Evolutionary conservation across 2,329 filamentous ascomycete genomes (phyloP), one percentile per base, ranked within the genome.

Genomic region (Capronia americana): DNA sequence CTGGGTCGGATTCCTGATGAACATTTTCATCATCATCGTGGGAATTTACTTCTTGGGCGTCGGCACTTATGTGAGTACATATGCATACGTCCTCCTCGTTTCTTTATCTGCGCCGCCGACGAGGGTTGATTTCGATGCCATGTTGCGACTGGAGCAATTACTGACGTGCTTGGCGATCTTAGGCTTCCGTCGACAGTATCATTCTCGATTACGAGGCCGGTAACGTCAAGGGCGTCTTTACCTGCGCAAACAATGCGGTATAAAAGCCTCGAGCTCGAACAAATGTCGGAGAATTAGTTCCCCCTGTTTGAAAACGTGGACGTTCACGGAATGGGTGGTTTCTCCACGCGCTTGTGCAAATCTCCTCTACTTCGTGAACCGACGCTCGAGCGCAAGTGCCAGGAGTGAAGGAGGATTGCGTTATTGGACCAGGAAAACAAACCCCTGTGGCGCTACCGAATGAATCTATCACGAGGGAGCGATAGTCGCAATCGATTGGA

Each of bases 1-100:
- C 51, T 82, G 78, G 79, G 34, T 78, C 44, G 80, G 79, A 4
- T 75, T 78, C 34, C 69, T 79, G 0, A 77, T 95, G 61, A 97
- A 97, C 74, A 75, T 92, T 17, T 72, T 87, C 69, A 86, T 97
- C 66, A 93, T 95, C 65, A 30, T 84, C 1, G 87, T 90, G 20
- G 93, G 93, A 0, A 60, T 96, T n/a, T 87, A 93, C 71, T 96
- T 96, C 81, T 79, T 97, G 56, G 88, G 85, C 0, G 91, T 85
- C 0, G 93, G 93, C 44, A 97, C 93, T 2, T 97, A 97, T 72
- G 80, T 82, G 71, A 79, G 81, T 69, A 6, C 24, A 11, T 7
- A 20, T 20, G 11, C 17, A 6, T 11, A 11, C 11, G 20, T 48
- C 12, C 28, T n/a, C 26, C 20, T 53, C 4, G 23, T 26, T 23